Evolutionary conservation across 352 stramenopile species (phyloP), one percentile per base, ranked within the genome.

Genomic region (Ophiocytium majus): DNA sequence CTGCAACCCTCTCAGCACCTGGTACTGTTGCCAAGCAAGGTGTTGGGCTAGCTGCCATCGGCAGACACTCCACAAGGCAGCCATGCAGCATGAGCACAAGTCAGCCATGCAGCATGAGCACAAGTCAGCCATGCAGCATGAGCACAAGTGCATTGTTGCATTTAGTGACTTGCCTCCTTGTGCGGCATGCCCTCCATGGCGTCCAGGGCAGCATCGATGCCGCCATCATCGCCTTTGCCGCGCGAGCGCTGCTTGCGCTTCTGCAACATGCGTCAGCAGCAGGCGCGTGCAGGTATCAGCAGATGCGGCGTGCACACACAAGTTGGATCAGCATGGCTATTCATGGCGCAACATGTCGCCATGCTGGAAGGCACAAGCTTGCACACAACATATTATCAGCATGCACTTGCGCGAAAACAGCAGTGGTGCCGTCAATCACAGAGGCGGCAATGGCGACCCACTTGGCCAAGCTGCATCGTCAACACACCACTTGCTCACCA

Each of bases 131-230:
- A 71, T 23, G 28, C 23, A 71, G 28, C 28, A 71, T 71, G 23
- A 71, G 28, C 23, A 71, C 28, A 28, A 71, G 28, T 23, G 57
- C 28, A 71, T 71, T 71, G 23, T 71, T 71, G 57, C 28, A 71
- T 23, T 23, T 23, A 23, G 23, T 71, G 66, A 43, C 32, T 17
- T 43, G 14, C 66, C 66, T 78, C 5, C 17, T 43, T 5, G 32
- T 35, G 66, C 5, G 32, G 32, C 5, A 43, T 5, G 66, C 66
- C 32, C 32, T 78, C 66, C 66, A 78, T 78, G 35, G 35, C 5
- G 5, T 78, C 66, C 35, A 78, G 66, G 5, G 66, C 66, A 14
- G 66, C 66, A 14, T 78, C 66, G 5, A 78, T 14, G 66, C 66
- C 66, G 32, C 66, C 66, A 78, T 78, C 66, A 78, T 5, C 5